Evolutionary conservation across 495 filamentous ascomycete genomes (phyloP).

Genomic region (Sporormia fimetaria): DNA sequence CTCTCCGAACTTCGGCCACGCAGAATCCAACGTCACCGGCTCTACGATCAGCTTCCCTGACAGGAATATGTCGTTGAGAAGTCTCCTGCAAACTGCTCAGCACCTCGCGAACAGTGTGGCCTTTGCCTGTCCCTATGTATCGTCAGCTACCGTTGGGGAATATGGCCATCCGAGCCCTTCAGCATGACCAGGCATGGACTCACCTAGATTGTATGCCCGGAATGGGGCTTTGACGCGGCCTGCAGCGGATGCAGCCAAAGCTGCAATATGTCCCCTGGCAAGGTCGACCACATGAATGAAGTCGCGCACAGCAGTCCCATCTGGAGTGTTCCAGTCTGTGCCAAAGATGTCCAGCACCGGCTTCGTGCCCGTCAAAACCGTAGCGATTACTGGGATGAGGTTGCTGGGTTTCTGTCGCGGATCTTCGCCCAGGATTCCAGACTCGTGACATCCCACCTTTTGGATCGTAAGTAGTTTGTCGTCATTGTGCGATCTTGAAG

Average conservation of each 20-base stretch:
- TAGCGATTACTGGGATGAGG: slow-evolving; percentile 49
- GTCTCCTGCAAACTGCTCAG: slow-evolving; percentile 27
- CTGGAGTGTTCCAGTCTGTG: slow-evolving; percentile 47
- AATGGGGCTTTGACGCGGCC: slow-evolving; percentile 23
- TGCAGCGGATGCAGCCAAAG: slow-evolving; percentile 29
- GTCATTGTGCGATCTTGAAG: no score
- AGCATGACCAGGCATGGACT: slow-evolving; percentile 1
- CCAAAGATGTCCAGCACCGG: slow-evolving; percentile 48
- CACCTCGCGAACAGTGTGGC: slow-evolving; percentile 31
- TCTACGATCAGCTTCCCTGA: slow-evolving; percentile 22
- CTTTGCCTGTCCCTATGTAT: slow-evolving; percentile 26
- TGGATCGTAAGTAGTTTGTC: no score
- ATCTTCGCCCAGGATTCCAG: slow-evolving; percentile 53
- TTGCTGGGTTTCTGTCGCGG: slow-evolving; percentile 52
- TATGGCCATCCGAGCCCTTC: not conserved
- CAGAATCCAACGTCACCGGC: slow-evolving; percentile 32
- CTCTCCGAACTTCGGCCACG: slow-evolving; percentile 28
- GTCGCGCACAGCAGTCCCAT: slow-evolving; percentile 40
- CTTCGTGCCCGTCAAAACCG: slow-evolving; percentile 47
- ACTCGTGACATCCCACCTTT: slow-evolving; percentile 48
- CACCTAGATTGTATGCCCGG: slow-evolving; percentile 32
- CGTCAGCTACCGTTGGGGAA: slow-evolving; percentile 9
- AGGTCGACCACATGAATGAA: slow-evolving; percentile 57
- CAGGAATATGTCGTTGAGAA: slow-evolving; percentile 22
- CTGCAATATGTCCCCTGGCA: slow-evolving; percentile 53